These are phyloP conservation scores for Cyberlindnera xishuangbannaensis DNA, from an alignment of 805 yeast genomes.

Conservation along the genomic window DNA sequence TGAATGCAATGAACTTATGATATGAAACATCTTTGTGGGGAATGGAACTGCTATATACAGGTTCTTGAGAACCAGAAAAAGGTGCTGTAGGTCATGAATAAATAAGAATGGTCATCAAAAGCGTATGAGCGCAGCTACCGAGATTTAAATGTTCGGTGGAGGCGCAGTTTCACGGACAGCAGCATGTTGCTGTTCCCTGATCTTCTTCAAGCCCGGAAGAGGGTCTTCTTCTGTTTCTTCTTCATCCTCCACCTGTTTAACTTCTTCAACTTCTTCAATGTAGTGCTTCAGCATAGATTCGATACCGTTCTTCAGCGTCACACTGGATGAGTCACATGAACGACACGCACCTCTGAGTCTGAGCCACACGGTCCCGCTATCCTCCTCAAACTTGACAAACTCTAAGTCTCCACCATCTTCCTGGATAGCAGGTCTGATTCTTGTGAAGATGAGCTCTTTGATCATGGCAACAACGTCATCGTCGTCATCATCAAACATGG, in stretches of 20 bases:
- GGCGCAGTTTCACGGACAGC: conserved; percentile 11
- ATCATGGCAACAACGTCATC: conserved; percentile 63
- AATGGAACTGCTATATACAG: too few species aligned
- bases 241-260: conserved; percentile 44
- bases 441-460: conserved; percentile 61
- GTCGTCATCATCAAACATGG: conserved; percentile 50
- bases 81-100: too few species aligned
- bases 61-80: too few species aligned
- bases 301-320: conserved; percentile 62
- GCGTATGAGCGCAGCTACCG: too few species aligned
- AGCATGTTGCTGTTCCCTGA: conserved; percentile 11
- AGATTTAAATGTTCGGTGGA: conserved; percentile 19
- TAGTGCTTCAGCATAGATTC: conserved; percentile 68
- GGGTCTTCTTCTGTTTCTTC: conserved; percentile 18
- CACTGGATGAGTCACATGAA: conserved; percentile 62
- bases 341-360: conserved; percentile 66
- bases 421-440: conserved; percentile 68
- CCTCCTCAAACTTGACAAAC: conserved; percentile 56
- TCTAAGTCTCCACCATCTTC: conserved; percentile 76
- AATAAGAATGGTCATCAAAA: too few species aligned
- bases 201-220: conserved; percentile 11
- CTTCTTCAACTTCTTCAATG: conserved; percentile 60
- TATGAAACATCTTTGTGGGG: too few species aligned
- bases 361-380: conserved; percentile 51
- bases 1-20: too few species aligned